A percentile compares a stretch with the other conserved stretches of the same genome.
Conservation (phyloP, 352 stramenopile species). For the Globisporangium ultimum region DNA sequence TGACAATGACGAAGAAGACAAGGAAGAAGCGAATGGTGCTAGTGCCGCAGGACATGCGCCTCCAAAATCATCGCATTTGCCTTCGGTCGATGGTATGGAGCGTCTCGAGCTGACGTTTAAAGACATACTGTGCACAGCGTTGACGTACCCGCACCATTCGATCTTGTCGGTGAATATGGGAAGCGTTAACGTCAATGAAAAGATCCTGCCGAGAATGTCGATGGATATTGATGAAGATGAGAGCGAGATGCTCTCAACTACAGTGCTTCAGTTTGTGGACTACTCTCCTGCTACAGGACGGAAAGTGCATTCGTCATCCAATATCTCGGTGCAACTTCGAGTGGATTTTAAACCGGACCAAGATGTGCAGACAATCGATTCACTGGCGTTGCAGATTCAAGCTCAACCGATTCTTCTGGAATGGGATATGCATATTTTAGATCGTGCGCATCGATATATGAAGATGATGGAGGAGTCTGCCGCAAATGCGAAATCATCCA, state of each 20-base stretch:
- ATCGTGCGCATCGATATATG: conserved; percentile 71
- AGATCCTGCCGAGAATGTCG: conserved; percentile 73
- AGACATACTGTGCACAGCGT: conserved; percentile 62
- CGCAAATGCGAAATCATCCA: conserved; percentile 15
- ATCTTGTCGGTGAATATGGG: conserved; percentile 54
- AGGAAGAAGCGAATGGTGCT: conserved; percentile 16
- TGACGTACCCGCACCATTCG: conserved; percentile 58
- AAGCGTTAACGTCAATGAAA: conserved; percentile 65
- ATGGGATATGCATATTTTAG: conserved; percentile 86
- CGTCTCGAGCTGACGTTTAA: conserved; percentile 64
- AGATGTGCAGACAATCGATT: conserved; percentile 26
- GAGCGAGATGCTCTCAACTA: conserved; percentile 52
- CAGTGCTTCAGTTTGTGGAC: conserved; percentile 59
- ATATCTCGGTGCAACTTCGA: conserved; percentile 63
- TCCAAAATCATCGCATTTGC: conserved; percentile 31
- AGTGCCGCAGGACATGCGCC: conserved; percentile 23
- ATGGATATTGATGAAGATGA: conserved; percentile 64
- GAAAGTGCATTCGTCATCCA: conserved; percentile 64
- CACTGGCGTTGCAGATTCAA: conserved; percentile 60
- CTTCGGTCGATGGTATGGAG: conserved; percentile 62
- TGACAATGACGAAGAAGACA: conserved; percentile 23
- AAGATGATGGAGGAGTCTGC: conserved; percentile 62
- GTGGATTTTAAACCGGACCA: conserved; percentile 49
- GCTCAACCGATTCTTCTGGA: conserved; percentile 75
- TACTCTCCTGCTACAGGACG: conserved; percentile 49